Evolutionary conservation across 2,329 filamentous ascomycete species (phyloP), one percentile per base, ranked within the genome.

Genomic region (Ophiostoma sp.): DNA sequence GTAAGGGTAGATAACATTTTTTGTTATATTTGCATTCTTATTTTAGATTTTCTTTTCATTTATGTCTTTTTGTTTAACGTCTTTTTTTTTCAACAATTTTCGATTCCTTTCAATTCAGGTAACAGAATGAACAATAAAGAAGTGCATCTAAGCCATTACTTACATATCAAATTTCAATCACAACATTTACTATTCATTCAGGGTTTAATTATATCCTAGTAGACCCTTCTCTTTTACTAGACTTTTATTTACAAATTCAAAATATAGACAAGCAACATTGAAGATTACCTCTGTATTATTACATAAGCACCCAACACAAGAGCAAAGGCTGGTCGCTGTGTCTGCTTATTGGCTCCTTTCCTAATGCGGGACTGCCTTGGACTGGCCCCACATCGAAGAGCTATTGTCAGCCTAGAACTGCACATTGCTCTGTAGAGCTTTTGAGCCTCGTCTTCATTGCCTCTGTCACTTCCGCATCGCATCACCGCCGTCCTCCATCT

Each of bases 381-480:
- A 60, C 0, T 0, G 7, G 55, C 55, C 55, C 55, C 55, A 60
- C 55, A 60, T 60, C 12, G 18, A 3, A 36, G 49, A 55, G 49
- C 49, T 55, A 55, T 55, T 55, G 49, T 36, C 49, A 55, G 49
- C 49, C 49, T 55, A 18, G 38, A 60, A 60, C 36, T 60, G 55
- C 49, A 55, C 49, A 18, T 55, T 18, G 45, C 45, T 27, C 27
- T 14, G 27, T 38, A 38, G 38, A 44, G 36, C 60, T 63, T 63
- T 63, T 63, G 60, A 63, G 60, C 60, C 60, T 63, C 60, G 60
- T 63, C 40, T 63, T 41, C 3, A 9, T 18, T 12, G 38, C 38
- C 27, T 8, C 12, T 16, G 60, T 11, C 6, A 27, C 40, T 63
- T 41, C n/a, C 36, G 55, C 60, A 63, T 18, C 16, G 16, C 60